Percentiles rank a stretch among this genome's conserved stretches.
Evolutionary conservation across 176 grass and related monocot species (phyloP).

Genomic region (Oryza longistaminata): DNA sequence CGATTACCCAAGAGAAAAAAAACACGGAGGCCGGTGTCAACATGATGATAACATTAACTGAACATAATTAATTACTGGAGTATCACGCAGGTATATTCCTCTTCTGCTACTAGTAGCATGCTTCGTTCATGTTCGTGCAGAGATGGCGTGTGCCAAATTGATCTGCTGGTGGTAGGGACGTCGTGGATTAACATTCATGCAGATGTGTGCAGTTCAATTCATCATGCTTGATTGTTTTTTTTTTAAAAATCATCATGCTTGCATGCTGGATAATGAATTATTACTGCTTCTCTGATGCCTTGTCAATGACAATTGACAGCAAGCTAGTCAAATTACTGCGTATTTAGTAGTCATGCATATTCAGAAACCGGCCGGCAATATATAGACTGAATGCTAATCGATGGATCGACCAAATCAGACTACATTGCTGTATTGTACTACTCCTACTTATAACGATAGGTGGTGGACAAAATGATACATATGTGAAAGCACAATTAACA

Average conservation of each 20-base stretch:
- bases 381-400: no score
- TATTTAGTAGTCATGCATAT: background rate
- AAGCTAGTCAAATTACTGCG: background rate
- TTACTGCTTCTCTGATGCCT: background rate
- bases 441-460: background rate
- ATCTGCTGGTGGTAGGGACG: background rate
- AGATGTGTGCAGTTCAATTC: no score
- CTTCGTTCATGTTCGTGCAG: background rate
- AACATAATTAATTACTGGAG: background rate
- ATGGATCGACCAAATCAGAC: background rate
- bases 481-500: background rate
- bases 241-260: background rate
- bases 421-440: background rate
- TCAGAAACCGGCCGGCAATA: background rate
- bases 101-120: background rate
- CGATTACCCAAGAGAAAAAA: background rate
- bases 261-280: background rate
- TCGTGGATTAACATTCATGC: background rate
- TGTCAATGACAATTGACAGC: background rate
- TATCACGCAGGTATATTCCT: no score
- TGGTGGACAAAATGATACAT: background rate
- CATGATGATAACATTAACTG: background rate
- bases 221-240: background rate
- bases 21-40: background rate
- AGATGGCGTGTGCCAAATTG: background rate